Percentiles rank a stretch among this genome's conserved stretches.
These are phyloP conservation scores for Aristolochia contorta DNA, from an alignment of 164 flowering plant species.

Conservation along the genomic window DNA sequence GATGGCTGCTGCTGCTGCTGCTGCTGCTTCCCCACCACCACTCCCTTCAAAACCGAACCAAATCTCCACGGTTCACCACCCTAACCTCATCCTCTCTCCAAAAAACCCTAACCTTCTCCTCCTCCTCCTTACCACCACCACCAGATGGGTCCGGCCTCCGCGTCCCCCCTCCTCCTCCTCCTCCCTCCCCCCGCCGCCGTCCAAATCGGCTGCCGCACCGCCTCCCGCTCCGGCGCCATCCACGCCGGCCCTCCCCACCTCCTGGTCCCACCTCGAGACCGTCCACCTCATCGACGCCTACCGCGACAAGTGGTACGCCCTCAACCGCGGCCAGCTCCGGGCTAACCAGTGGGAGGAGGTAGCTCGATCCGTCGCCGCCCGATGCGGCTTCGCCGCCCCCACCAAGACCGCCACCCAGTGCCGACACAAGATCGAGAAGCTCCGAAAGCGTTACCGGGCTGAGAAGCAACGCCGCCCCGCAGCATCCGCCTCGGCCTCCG, in stretches of 20 bases:
- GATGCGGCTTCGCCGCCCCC: constrained; percentile 48
- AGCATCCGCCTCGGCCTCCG: constrained; percentile 17
- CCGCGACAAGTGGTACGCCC: constrained; percentile 78
- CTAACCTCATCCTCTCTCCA: constrained; percentile 1
- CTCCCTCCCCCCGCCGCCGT: neutral
- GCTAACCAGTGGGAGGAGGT: constrained; percentile 87
- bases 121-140: constrained; percentile 11
- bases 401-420: constrained; percentile 75
- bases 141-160: constrained; percentile 7
- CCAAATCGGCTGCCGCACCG: constrained; percentile 1
- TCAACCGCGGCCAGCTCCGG: constrained; percentile 62
- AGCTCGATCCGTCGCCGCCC: constrained; percentile 55
- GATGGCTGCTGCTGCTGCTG: too few relatives aligned
- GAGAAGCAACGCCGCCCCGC: constrained; percentile 32
- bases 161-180: constrained; percentile 3
- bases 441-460: constrained; percentile 71
- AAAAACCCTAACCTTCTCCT: constrained; percentile 5
- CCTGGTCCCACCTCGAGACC: constrained; percentile 81
- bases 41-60: neutral
- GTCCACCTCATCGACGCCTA: constrained; percentile 59
- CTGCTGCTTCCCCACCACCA: constrained; percentile 4
- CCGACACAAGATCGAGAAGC: constrained; percentile 98
- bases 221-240: constrained; percentile 9
- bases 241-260: constrained; percentile 24
- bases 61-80: neutral